Conservation (phyloP, 495 filamentous ascomycete species). For the Bathelium albidoporum region DNA sequence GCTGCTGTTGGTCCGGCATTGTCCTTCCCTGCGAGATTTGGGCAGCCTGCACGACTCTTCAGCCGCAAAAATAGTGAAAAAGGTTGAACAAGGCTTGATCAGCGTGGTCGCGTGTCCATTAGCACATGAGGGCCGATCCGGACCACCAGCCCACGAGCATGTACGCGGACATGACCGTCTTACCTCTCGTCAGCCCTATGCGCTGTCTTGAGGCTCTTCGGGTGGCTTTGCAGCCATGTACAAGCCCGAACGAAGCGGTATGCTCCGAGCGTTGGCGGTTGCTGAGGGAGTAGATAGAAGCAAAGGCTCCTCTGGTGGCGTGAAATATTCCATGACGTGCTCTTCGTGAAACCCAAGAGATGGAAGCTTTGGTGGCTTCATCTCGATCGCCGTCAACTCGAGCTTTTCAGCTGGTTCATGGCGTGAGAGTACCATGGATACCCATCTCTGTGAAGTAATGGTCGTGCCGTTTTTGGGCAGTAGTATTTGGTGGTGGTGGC, state of each 20-base stretch:
- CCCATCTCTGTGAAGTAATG: too few species aligned
- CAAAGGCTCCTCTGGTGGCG: too few species aligned
- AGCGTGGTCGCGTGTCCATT: not conserved
- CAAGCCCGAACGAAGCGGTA: not conserved
- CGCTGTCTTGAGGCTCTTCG: not conserved
- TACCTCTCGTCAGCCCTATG: not conserved
- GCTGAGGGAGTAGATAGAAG: not conserved
- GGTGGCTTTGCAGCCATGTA: not conserved
- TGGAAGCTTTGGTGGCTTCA: too few species aligned
- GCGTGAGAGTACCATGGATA: too few species aligned
- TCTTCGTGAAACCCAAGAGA: too few species aligned
- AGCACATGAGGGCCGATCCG: not conserved
- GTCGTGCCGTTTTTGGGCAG: too few species aligned
- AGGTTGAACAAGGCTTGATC: not conserved
- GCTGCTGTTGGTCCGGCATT: not conserved
- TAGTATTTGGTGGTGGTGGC: too few species aligned
- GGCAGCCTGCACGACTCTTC: not conserved
- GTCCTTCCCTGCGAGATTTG: not conserved
- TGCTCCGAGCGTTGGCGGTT: not conserved
- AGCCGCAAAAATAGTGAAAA: not conserved
- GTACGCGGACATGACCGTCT: not conserved
- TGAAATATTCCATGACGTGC: too few species aligned
- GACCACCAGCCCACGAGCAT: not conserved
- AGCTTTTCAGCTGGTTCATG: too few species aligned
- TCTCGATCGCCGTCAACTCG: too few species aligned